These are phyloP conservation scores for Fallopia convolvulus DNA, from an alignment of 148 eudicot species.

Conservation along the genomic window DNA sequence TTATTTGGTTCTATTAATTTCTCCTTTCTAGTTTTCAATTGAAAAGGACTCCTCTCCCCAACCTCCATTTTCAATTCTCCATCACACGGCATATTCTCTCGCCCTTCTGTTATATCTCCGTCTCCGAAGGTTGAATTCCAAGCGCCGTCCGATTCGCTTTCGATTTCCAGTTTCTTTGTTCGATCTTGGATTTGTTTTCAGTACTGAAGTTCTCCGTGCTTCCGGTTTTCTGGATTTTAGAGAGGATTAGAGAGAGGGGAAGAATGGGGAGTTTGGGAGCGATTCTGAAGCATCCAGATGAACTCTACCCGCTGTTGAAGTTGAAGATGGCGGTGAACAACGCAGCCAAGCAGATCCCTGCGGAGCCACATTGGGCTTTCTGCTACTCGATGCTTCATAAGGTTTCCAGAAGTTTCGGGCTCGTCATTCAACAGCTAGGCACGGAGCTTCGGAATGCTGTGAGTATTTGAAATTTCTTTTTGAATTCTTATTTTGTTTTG, in stretches of 20 bases:
- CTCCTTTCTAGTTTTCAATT: not conserved
- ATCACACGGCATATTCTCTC: not conserved
- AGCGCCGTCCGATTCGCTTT: not conserved
- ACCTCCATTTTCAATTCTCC: not conserved
- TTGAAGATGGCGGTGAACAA: slow-evolving; percentile 59
- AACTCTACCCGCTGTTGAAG: slow-evolving; percentile 72
- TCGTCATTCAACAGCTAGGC: slow-evolving; percentile 86
- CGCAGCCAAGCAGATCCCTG: slow-evolving; percentile 80
- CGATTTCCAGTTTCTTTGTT: not conserved
- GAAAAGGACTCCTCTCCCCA: not conserved
- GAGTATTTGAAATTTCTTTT: slow-evolving; percentile 12
- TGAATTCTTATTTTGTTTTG: not conserved
- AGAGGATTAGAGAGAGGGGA: not conserved
- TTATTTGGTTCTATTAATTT: not conserved
- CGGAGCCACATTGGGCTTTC: slow-evolving; percentile 83
- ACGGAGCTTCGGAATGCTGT: slow-evolving; percentile 86
- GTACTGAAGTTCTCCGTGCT: not conserved
- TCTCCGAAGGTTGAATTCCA: not conserved
- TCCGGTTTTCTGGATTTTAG: not conserved
- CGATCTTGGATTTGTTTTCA: not conserved
- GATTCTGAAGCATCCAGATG: slow-evolving; percentile 79
- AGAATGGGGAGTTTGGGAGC: slow-evolving; percentile 60
- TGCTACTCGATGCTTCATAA: slow-evolving; percentile 88
- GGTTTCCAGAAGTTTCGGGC: slow-evolving; percentile 85
- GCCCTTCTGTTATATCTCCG: no score